Conservation (phyloP, 768 basidiomycete species). For the Lactarius hatsudake region DNA sequence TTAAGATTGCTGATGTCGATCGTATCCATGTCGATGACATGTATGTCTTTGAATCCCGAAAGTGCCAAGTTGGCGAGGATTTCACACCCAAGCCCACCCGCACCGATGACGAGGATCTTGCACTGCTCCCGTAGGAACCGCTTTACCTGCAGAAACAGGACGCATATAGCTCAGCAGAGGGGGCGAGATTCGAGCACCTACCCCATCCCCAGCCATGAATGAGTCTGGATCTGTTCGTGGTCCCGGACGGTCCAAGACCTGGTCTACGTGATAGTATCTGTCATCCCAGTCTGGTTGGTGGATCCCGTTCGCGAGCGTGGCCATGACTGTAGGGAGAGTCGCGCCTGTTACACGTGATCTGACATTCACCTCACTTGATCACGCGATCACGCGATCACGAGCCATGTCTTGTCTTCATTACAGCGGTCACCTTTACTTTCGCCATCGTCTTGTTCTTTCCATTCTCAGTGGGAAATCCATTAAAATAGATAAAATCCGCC, state of each 20-base stretch:
- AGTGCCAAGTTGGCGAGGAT: conserved; percentile 95
- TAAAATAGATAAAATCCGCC: conserved; percentile 81
- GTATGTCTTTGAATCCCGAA: conserved; percentile 96
- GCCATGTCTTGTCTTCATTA: conserved; percentile 44
- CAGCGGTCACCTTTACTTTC: conserved; percentile 78
- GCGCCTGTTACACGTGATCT: conserved; percentile 5
- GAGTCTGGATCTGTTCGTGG: conserved; percentile 77
- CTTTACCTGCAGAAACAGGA: conserved; percentile 60
- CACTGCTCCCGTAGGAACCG: conserved; percentile 76
- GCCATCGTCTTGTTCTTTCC: conserved; percentile 84
- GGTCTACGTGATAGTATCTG: conserved; percentile 82
- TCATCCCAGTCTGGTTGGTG: conserved; percentile 48
- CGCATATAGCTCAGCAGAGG: not conserved
- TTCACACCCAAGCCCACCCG: conserved; percentile 96
- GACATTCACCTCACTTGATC: conserved; percentile 1
- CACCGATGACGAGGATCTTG: conserved; percentile 97
- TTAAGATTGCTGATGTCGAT: conserved; percentile 99
- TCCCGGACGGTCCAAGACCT: conserved; percentile 80
- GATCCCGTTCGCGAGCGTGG: conserved; percentile 37
- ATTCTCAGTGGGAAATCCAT: conserved; percentile 85
- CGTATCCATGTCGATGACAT: conserved; percentile 99
- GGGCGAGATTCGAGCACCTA: conserved; percentile 37
- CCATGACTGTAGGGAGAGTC: not conserved
- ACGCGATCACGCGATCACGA: not conserved
- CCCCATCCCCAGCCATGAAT: conserved; percentile 79